Conservation (phyloP, 31 red algal genomes). For the Bonnemaisonia californica region DNA sequence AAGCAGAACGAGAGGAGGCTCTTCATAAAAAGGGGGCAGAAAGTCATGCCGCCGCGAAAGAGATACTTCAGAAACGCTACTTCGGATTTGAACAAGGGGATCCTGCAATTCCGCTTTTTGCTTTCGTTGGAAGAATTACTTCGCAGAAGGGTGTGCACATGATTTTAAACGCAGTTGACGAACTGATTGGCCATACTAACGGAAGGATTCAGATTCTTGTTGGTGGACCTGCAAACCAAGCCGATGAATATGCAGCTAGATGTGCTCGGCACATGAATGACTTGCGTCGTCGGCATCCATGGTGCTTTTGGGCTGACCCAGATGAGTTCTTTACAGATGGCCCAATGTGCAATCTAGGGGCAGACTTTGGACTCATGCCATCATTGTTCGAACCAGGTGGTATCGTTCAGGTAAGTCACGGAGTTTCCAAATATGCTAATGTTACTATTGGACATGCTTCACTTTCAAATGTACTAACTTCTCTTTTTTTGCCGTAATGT, state of each 20-base stretch:
- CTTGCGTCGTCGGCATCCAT: conserved; percentile 77
- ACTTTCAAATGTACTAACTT: too few relatives aligned
- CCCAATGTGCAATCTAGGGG: conserved; percentile 92
- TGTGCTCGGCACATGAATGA: conserved; percentile 95
- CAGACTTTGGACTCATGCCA: conserved; percentile 98
- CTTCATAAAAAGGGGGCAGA: conserved; percentile 69
- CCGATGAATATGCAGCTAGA: conserved; percentile 89
- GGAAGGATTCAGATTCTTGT: conserved; percentile 96
- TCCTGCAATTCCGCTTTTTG: conserved; percentile 93
- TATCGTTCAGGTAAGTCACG: conserved; percentile 87
- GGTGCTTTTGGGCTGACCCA: conserved; percentile 94
- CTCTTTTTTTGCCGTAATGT: too few relatives aligned
- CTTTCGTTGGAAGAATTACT: conserved; percentile 97
- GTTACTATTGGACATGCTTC: too few relatives aligned
- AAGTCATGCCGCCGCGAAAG: conserved; percentile 87
- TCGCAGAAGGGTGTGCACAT: conserved; percentile 98
- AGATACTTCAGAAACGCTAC: conserved; percentile 89
- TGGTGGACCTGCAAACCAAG: conserved; percentile 91
- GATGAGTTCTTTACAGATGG: conserved; percentile 98
- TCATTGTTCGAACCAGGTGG: conserved; percentile 98
- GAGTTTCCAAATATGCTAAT: too few relatives aligned
- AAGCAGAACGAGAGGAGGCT: conserved; percentile 82
- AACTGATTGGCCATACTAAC: conserved; percentile 81
- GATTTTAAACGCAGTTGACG: conserved; percentile 94
- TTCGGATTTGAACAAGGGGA: conserved; percentile 89